These are phyloP conservation scores for Chenopodium album DNA, from an alignment of 148 eudicot species.

Conservation along the genomic window DNA sequence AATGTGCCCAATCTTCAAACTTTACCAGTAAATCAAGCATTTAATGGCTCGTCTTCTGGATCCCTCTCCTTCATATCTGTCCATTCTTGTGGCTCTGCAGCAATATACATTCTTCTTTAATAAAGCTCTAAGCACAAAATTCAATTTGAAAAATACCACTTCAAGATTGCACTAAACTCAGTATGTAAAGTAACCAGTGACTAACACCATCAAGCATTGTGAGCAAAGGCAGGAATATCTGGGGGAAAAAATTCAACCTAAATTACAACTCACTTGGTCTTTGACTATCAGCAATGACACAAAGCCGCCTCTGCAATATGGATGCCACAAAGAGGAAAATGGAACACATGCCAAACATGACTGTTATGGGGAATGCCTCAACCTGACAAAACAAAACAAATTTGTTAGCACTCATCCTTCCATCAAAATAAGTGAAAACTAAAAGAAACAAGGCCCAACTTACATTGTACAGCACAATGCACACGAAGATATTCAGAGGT, in stretches of 20 bases:
- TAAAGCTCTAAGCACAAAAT: neutral
- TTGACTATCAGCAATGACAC: conserved; percentile 55
- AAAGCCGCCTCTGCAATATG: conserved; percentile 79
- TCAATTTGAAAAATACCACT: neutral
- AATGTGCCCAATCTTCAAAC: neutral
- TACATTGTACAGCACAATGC: conserved; percentile 93
- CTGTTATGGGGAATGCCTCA: conserved; percentile 91
- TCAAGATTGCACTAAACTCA: neutral
- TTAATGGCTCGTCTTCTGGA: conserved; percentile 49
- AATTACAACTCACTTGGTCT: conserved; percentile 65
- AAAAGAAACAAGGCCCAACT: conserved; percentile 21
- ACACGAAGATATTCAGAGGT: conserved; percentile 94
- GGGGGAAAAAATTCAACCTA: neutral
- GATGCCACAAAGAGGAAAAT: conserved; percentile 89
- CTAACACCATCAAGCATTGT: neutral
- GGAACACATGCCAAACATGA: conserved; percentile 99
- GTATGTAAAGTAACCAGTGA: neutral
- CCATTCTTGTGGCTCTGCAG: conserved; percentile 53
- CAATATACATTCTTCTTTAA: neutral
- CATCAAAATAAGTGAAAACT: neutral
- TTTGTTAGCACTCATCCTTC: neutral
- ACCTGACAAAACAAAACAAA: conserved; percentile 45
- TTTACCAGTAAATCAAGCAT: conserved; percentile 26
- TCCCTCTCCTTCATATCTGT: conserved; percentile 46
- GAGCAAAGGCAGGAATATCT: neutral